These are phyloP conservation scores for Penicillium rolfsii DNA, from an alignment of 2,329 filamentous ascomycete species.

Conservation along the genomic window DNA sequence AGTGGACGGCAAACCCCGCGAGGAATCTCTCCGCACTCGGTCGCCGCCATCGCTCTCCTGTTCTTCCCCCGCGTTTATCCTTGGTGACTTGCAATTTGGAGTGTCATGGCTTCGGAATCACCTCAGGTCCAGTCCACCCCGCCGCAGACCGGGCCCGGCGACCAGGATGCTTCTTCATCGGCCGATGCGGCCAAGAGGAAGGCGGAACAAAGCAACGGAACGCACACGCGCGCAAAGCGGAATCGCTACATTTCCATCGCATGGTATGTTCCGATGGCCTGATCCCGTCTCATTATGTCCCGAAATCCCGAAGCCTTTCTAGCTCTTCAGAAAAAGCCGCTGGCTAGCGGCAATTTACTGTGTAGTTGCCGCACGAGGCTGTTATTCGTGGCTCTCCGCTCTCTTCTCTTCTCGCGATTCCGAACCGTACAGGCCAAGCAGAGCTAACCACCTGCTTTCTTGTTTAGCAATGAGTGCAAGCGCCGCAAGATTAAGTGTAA, in stretches of 20 bases:
- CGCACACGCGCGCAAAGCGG: conserved; percentile 62
- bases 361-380: background rate
- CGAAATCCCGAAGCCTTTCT: conserved; percentile 1
- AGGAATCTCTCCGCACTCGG: conserved; percentile 44
- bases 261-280: conserved; percentile 53
- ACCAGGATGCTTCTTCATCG: conserved; percentile 29
- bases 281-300: conserved; percentile 17
- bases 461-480: conserved; percentile 64
- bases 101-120: conserved; percentile 41
- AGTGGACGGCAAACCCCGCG: conserved; percentile 34
- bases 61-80: conserved; percentile 15
- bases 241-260: conserved; percentile 70
- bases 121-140: conserved; percentile 35
- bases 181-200: conserved; percentile 46
- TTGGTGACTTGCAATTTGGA: conserved; percentile 6
- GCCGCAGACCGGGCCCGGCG: conserved; percentile 28
- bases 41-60: conserved; percentile 22
- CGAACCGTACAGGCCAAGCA: conserved; percentile 1
- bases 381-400: conserved; percentile 15
- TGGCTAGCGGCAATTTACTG: background rate
- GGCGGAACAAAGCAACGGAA: conserved; percentile 49
- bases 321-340: background rate
- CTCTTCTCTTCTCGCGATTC: background rate
- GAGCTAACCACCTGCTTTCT: conserved; percentile 15
- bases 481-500: conserved; percentile 71